A percentile compares a stretch with the other conserved stretches of the same genome.
Conservation (phyloP, 768 basidiomycete species). For the Tylopilus felleus region DNA sequence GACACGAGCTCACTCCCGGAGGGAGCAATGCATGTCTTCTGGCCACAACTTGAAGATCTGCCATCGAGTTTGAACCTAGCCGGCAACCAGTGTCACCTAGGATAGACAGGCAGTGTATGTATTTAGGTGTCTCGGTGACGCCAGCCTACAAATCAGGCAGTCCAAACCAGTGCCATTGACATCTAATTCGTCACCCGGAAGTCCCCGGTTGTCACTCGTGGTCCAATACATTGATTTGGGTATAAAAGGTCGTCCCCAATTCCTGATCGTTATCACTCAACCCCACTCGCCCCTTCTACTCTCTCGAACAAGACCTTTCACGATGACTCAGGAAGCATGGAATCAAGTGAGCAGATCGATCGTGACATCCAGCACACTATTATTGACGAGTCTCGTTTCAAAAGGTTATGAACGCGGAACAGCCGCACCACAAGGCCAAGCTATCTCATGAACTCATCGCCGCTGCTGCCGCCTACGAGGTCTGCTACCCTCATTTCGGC, state of each 20-base stretch:
- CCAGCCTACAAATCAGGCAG: too few species aligned
- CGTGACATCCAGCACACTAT: not conserved
- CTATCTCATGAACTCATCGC: slow-evolving; percentile 67
- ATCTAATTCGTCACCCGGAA: not conserved
- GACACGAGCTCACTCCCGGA: too few species aligned
- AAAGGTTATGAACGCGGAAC: slow-evolving; percentile 40
- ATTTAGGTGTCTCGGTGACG: too few species aligned
- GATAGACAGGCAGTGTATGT: too few species aligned
- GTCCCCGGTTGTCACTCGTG: not conserved
- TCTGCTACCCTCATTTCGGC: slow-evolving; percentile 15
- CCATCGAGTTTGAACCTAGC: too few species aligned
- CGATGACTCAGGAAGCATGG: slow-evolving; percentile 18
- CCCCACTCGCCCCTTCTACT: not conserved
- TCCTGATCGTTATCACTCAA: slow-evolving; percentile 10
- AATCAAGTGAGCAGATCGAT: slow-evolving; percentile 15
- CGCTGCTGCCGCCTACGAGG: slow-evolving; percentile 65
- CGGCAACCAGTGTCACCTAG: too few species aligned
- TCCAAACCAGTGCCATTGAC: not conserved
- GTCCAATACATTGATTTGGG: not conserved
- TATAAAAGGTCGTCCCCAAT: slow-evolving; percentile 13
- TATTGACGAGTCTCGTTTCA: not conserved
- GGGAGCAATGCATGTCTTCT: too few species aligned
- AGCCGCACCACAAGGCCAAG: slow-evolving; percentile 47
- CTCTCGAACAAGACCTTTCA: slow-evolving; percentile 1
- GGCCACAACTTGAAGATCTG: too few species aligned